Conservation (phyloP, 2,329 filamentous ascomycete species). For the Leptographium galeiforme region DNA sequence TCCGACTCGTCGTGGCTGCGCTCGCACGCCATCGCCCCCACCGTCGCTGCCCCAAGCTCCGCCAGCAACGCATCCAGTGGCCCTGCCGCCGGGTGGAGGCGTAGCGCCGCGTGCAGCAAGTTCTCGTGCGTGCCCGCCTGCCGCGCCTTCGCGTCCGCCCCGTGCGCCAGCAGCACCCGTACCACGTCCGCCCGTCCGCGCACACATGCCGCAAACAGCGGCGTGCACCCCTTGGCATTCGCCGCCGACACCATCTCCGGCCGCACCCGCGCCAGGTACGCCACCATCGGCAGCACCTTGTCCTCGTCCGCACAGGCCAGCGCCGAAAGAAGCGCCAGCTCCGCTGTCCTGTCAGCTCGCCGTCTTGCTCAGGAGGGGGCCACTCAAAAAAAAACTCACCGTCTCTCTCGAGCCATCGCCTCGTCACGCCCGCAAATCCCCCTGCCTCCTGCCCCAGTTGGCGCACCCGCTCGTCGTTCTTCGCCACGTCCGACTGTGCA, state of each 20-base stretch:
- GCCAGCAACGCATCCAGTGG: conserved; percentile 35
- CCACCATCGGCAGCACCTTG: conserved; percentile 40
- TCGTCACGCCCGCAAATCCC: conserved; percentile 50
- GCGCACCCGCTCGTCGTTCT: conserved; percentile 47
- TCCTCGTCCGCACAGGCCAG: conserved; percentile 30
- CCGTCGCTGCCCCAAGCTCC: conserved; percentile 42
- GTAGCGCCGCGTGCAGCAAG: conserved; percentile 47
- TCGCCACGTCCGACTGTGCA: conserved; percentile 40
- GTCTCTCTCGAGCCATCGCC: conserved; percentile 46
- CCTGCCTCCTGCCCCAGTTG: conserved; percentile 44
- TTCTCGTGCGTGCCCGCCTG: conserved; percentile 46
- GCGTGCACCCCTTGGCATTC: conserved; percentile 45
- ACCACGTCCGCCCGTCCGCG: conserved; percentile 39
- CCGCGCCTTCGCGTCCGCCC: conserved; percentile 55
- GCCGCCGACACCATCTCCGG: conserved; percentile 52
- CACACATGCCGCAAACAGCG: conserved; percentile 53
- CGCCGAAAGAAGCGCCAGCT: conserved; percentile 54
- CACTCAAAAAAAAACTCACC: conserved; percentile 41
- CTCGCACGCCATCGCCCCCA: conserved; percentile 44
- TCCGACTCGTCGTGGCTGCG: conserved; percentile 30
- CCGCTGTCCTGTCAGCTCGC: conserved; percentile 22
- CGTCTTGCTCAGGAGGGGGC: neutral
- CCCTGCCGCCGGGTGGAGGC: conserved; percentile 17
- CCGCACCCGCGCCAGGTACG: conserved; percentile 49
- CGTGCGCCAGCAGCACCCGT: conserved; percentile 49